Percentiles rank a stretch among this genome's conserved stretches.
Conservation (phyloP, 2,329 filamentous ascomycete species). For the Fragosphaeria purpurea region DNA sequence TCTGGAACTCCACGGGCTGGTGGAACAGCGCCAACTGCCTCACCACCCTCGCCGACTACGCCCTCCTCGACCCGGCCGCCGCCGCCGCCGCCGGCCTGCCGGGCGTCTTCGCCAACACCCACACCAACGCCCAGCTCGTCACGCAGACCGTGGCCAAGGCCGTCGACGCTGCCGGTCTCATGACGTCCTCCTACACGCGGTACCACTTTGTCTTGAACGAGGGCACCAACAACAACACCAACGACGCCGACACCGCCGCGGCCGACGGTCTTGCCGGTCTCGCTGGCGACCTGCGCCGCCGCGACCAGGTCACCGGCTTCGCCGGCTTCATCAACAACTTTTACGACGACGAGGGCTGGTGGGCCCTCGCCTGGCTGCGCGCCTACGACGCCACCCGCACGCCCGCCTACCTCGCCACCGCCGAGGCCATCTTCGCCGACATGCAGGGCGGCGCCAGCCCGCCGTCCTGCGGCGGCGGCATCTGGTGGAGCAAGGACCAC, state of each 20-base stretch:
- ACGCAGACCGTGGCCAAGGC: slow-evolving; percentile 28
- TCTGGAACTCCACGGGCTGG: slow-evolving; percentile 59
- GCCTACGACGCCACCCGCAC: slow-evolving; percentile 41
- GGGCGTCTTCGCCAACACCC: slow-evolving; percentile 35
- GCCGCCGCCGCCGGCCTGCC: slow-evolving; percentile 29
- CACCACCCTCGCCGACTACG: slow-evolving; percentile 50
- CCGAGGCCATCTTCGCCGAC: slow-evolving; percentile 43
- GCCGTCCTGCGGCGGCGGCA: slow-evolving; percentile 40
- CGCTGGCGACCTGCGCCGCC: too few species aligned
- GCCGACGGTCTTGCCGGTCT: slow-evolving; percentile 25
- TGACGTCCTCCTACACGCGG: slow-evolving; percentile 27
- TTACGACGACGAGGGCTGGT: slow-evolving; percentile 56
- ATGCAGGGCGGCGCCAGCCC: slow-evolving; percentile 35
- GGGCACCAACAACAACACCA: slow-evolving; percentile 2
- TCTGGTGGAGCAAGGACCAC: slow-evolving; percentile 47
- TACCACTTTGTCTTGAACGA: slow-evolving; percentile 7
- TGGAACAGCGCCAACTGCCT: slow-evolving; percentile 64
- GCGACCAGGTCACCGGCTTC: slow-evolving; percentile 13
- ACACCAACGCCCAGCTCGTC: slow-evolving; percentile 32
- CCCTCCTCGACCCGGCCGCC: slow-evolving; percentile 22
- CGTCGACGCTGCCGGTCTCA: slow-evolving; percentile 24
- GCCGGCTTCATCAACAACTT: slow-evolving; percentile 43
- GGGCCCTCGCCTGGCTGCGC: slow-evolving; percentile 48
- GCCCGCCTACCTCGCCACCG: slow-evolving; percentile 37
- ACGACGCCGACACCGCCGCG: slow-evolving; percentile 15